phyloP scores from a whole-genome alignment of 139 green algal species.

The Deuterostichococcus epilithicus region DNA sequence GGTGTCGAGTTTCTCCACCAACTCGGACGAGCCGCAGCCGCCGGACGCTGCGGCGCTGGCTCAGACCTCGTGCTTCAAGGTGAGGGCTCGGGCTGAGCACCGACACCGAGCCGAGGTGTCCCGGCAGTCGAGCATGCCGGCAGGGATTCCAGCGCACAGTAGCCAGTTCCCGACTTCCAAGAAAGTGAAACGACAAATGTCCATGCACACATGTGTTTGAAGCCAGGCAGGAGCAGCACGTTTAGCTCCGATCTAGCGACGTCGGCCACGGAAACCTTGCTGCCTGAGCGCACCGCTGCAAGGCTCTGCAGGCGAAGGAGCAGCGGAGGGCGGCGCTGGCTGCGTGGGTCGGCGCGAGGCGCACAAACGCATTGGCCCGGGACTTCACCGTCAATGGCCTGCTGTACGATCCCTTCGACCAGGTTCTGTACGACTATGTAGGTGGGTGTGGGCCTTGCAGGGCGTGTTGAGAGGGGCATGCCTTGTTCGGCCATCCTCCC shows the following conservation, averaged over 20 bases:
- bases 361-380: conserved; percentile 38
- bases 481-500: too few species aligned
- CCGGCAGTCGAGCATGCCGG: not conserved
- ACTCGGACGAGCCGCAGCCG: not conserved
- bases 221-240: not conserved
- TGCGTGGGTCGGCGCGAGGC: conserved; percentile 31
- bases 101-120: not conserved
- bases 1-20: conserved; percentile 46
- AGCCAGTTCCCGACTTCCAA: not conserved
- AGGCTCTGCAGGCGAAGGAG: not conserved
- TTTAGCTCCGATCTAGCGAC: not conserved
- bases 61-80: not conserved
- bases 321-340: not conserved
- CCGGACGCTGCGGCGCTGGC: conserved; percentile 11
- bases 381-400: conserved; percentile 77
- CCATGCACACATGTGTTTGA: not conserved
- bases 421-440: conserved; percentile 59
- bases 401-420: conserved; percentile 63
- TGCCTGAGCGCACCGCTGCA: not conserved
- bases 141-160: not conserved
- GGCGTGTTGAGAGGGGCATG: too few species aligned
- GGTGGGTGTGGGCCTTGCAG: not conserved
- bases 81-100: not conserved
- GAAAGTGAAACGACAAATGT: not conserved
- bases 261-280: not conserved